These are phyloP conservation scores for Phalaenopsis hybrid DNA, from an alignment of 116 monocot species.

Conservation along the genomic window DNA sequence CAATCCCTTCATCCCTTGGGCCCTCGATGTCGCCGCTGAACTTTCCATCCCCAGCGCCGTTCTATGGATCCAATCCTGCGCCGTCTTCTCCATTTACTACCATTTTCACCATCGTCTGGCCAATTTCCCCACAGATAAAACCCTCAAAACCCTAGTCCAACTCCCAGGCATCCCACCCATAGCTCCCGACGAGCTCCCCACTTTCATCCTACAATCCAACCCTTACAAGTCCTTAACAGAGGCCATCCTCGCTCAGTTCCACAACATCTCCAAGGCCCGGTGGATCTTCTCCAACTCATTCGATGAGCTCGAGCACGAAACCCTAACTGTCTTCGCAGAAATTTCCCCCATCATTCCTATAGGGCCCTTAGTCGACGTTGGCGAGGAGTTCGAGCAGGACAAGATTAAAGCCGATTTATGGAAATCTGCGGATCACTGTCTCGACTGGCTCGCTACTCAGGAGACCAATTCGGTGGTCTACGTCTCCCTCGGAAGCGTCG, in stretches of 20 bases:
- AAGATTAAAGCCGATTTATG: slow-evolving; percentile 22
- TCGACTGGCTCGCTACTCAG: slow-evolving; percentile 47
- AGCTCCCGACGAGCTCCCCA: slow-evolving; percentile 27
- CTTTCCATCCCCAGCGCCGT: slow-evolving; percentile 16
- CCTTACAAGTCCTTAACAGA: slow-evolving; percentile 20
- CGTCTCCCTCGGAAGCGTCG: slow-evolving; percentile 51
- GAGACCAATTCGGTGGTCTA: slow-evolving; percentile 32
- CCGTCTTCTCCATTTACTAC: slow-evolving; percentile 49
- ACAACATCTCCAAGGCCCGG: slow-evolving; percentile 31
- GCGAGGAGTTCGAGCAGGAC: not conserved
- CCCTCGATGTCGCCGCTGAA: slow-evolving; percentile 14
- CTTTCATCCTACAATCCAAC: slow-evolving; percentile 29
- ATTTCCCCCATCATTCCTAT: slow-evolving; percentile 20
- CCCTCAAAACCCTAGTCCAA: slow-evolving; percentile 12
- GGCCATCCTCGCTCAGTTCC: slow-evolving; percentile 31
- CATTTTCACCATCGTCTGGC: slow-evolving; percentile 29
- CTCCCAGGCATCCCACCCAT: slow-evolving; percentile 33
- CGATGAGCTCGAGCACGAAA: slow-evolving; percentile 30
- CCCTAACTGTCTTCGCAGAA: slow-evolving; percentile 16
- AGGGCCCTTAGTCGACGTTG: slow-evolving; percentile 34
- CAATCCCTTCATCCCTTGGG: slow-evolving; percentile 67
- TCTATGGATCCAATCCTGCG: slow-evolving; percentile 34
- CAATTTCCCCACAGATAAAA: slow-evolving; percentile 21
- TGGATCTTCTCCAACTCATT: slow-evolving; percentile 46
- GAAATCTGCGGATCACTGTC: slow-evolving; percentile 31